phyloP scores from a whole-genome alignment of 495 filamentous ascomycete genomes.

The Lophiostoma macrostomum region DNA sequence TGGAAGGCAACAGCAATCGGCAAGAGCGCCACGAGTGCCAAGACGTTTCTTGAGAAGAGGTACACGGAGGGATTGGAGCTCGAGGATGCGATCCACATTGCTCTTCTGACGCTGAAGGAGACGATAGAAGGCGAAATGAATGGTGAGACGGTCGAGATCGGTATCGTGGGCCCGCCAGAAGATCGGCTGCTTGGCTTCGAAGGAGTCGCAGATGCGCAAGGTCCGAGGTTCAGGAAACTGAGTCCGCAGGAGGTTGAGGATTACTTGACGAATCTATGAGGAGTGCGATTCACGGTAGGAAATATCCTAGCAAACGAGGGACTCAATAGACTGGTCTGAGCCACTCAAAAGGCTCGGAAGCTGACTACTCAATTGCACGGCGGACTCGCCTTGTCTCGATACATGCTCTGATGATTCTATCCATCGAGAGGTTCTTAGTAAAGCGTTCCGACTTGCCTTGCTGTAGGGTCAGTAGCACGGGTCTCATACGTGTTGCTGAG shows the following conservation, averaged over 20 bases:
- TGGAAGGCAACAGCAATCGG: constrained; percentile 99
- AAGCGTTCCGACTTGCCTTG: too few relatives aligned
- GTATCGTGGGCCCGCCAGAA: constrained; percentile 92
- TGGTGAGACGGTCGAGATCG: constrained; percentile 97
- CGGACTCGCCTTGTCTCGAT: too few relatives aligned
- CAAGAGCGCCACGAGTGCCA: constrained; percentile 95
- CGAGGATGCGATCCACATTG: constrained; percentile 98
- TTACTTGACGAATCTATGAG: constrained; percentile 93
- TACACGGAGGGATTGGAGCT: constrained; percentile 96
- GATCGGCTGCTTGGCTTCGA: constrained; percentile 89
- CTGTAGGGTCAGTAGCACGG: too few relatives aligned
- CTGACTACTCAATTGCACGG: too few relatives aligned
- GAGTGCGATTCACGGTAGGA: not conserved
- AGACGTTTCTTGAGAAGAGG: constrained; percentile 98
- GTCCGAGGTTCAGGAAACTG: constrained; percentile 92
- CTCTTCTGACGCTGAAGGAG: constrained; percentile 95
- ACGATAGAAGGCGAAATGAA: constrained; percentile 99
- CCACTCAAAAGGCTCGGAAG: too few relatives aligned
- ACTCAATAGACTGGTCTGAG: too few relatives aligned
- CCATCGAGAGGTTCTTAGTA: too few relatives aligned
- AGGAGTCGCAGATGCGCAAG: constrained; percentile 83
- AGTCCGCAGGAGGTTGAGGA: constrained; percentile 98
- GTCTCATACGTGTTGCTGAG: too few relatives aligned
- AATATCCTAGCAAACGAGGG: too few relatives aligned
- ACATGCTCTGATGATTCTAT: too few relatives aligned